Percentiles rank a stretch among this genome's conserved stretches.
phyloP scores from a whole-genome alignment of 345 rosid species.

The Balakata baccata region DNA sequence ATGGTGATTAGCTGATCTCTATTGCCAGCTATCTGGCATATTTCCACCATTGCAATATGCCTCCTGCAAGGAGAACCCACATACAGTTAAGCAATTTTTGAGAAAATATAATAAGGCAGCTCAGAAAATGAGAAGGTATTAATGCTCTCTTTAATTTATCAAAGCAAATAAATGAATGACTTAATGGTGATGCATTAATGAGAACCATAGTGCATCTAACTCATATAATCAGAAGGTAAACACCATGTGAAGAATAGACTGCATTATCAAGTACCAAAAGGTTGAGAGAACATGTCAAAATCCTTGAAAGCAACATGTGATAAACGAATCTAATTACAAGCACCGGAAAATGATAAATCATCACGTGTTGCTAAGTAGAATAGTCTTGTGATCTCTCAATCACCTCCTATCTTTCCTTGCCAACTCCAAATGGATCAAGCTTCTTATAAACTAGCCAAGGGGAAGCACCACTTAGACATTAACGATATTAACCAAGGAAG shows the following conservation, averaged over 20 bases:
- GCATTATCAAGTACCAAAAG: neutral
- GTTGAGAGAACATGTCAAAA: neutral
- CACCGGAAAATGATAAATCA: neutral
- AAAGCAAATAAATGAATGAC: neutral
- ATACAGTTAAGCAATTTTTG: neutral
- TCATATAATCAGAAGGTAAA: neutral
- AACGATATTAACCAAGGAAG: no score
- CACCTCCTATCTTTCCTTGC: no score
- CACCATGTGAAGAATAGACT: neutral
- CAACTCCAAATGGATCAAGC: no score
- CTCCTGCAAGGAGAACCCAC: slow-evolving; percentile 53
- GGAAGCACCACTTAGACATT: no score
- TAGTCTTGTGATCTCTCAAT: no score
- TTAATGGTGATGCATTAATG: neutral
- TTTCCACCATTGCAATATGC: slow-evolving; percentile 88
- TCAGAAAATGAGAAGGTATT: neutral
- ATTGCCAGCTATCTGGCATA: slow-evolving; percentile 76
- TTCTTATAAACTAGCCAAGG: no score
- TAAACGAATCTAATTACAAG: neutral
- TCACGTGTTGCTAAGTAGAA: neutral
- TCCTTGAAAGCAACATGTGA: neutral
- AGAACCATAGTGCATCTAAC: neutral
- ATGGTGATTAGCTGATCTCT: slow-evolving; percentile 71
- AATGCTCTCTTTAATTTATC: neutral
- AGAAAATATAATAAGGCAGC: neutral